Percentiles rank a stretch among this genome's conserved stretches.
Conservation (phyloP, 371 early-diverging fungal genomes). For the Circinella minor region DNA sequence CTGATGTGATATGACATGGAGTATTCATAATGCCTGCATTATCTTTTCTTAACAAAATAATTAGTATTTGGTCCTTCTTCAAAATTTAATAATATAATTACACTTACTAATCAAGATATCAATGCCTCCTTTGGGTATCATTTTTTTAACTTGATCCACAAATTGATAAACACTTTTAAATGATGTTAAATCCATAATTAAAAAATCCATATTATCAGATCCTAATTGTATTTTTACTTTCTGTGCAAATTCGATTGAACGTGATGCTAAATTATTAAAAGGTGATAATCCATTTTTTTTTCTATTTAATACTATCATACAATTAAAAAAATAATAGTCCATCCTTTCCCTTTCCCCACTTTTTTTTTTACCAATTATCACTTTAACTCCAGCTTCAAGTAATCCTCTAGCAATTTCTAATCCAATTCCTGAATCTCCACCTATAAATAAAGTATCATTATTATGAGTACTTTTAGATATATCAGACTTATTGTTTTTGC, state of each 20-base stretch:
- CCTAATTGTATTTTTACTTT: slow-evolving; percentile 9
- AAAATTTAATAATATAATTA: background rate
- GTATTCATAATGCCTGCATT: slow-evolving; percentile 81
- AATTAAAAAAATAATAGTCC: background rate
- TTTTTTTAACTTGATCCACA: slow-evolving; percentile 22
- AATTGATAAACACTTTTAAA: slow-evolving; percentile 33
- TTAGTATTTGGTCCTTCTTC: background rate
- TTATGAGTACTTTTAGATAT: background rate
- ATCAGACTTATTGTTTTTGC: background rate
- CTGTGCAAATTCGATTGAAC: background rate
- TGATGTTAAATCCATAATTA: slow-evolving; percentile 27
- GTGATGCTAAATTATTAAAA: slow-evolving; percentile 14
- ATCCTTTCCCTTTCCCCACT: background rate
- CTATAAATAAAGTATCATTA: slow-evolving; percentile 9
- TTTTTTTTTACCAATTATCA: slow-evolving; percentile 39
- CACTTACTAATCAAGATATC: slow-evolving; percentile 42
- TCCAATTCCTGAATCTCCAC: slow-evolving; percentile 55
- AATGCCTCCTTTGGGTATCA: slow-evolving; percentile 21
- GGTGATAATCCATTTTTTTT: background rate
- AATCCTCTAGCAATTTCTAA: slow-evolving; percentile 40
- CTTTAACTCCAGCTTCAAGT: slow-evolving; percentile 33
- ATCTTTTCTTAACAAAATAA: slow-evolving; percentile 25
- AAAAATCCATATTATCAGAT: background rate
- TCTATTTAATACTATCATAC: background rate
- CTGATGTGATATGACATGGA: slow-evolving; percentile 62